phyloP scores from a whole-genome alignment of 1,284 basidiomycete genomes.

The Heterobasidion parviporum region DNA sequence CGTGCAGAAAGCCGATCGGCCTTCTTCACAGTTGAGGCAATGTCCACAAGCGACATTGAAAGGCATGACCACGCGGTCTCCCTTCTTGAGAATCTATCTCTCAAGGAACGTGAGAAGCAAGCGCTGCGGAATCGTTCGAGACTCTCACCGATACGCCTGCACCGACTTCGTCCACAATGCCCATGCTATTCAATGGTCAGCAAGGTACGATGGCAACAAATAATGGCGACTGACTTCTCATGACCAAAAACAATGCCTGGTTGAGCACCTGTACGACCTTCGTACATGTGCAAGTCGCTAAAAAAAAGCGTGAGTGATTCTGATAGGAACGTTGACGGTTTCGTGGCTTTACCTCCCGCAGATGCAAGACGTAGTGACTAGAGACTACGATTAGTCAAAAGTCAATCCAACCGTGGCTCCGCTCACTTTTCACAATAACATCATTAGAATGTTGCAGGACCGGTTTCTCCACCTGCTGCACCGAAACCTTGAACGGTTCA shows the following conservation, averaged over 20 bases:
- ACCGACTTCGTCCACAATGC: slow-evolving; percentile 40
- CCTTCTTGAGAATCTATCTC: slow-evolving; percentile 35
- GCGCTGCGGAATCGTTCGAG: not conserved
- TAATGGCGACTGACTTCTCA: slow-evolving; percentile 31
- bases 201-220: not conserved
- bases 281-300: slow-evolving; percentile 48
- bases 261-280: slow-evolving; percentile 42
- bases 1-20: slow-evolving; percentile 43
- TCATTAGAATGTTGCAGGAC: slow-evolving; percentile 41
- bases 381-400: not conserved
- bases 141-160: slow-evolving; percentile 29
- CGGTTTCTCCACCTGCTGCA: slow-evolving; percentile 36
- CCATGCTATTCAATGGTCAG: slow-evolving; percentile 26
- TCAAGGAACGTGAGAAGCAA: not conserved
- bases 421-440: slow-evolving; percentile 35
- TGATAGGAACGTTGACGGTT: not conserved
- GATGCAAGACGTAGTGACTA: slow-evolving; percentile 43
- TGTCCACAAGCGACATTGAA: slow-evolving; percentile 50
- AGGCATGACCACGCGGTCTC: slow-evolving; percentile 45
- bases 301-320: not conserved
- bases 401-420: not conserved
- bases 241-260: slow-evolving; percentile 45
- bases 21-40: slow-evolving; percentile 45
- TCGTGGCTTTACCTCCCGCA: slow-evolving; percentile 33
- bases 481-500: slow-evolving; percentile 34